Base-by-base conservation (phyloP, 139 green algal genomes). In the Trebouxia sp. region DNA sequence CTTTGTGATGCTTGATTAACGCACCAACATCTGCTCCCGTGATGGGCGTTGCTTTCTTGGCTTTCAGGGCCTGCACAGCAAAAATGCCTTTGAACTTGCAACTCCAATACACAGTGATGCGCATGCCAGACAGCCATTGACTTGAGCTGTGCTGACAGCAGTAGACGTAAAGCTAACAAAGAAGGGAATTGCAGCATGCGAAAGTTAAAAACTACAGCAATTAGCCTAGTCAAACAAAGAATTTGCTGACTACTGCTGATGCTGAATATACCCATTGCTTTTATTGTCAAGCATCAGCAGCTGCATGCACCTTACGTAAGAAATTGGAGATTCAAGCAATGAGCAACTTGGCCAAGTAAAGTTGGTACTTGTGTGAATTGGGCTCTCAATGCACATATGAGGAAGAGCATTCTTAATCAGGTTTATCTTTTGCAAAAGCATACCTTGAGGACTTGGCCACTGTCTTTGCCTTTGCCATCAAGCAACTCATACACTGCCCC, bases 401-500 rank as follows among this genome's bases (percentile, higher is more conserved):
- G n/a, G 14, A 56, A 26, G 48, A 56, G 48, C 48, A 56, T 12
- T 26, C 15, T 56, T 12, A 56, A 56, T 15, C 12, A 15, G 48
- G 12, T 15, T 15, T 56, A 26, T 56, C 48, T 15, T 56, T 56
- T 56, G 11, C 6, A 10, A 17, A 0, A 1, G 0, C 65, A 4
- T 9, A 83, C 78, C 65, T 83, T 83, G 15, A 83, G 65, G 32
- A 83, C 62, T 39, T 83, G 55, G 5, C 43, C 43, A 45, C 30
- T 66, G n/a, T 83, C 78, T 41, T 69, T 69, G 28, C 78, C 78
- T 38, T 77, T 53, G 43, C 58, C 41, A 28, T 48, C 62, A n/a
- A 77, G 38, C 78, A 83, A 65, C 17, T 78, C 78, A 28, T 78
- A 83, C 6, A 77, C 43, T 35, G 69, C 69, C 55, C 69, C 69